phyloP scores from a whole-genome alignment of 83 land plant genomes.

The Diphasiastrum complanatum region DNA sequence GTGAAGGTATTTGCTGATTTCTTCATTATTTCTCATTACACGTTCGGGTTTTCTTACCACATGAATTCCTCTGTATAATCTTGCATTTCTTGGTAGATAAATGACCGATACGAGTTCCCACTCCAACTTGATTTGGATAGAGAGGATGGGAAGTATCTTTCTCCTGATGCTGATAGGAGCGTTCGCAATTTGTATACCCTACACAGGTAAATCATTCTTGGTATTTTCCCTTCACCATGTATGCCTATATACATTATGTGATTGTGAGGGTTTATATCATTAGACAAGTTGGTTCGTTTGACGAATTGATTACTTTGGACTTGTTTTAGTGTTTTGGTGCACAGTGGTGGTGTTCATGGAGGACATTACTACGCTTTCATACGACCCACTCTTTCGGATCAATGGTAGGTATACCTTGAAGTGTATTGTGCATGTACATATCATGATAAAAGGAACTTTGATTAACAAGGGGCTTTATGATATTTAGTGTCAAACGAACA shows the following conservation, averaged over 20 bases:
- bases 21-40: not conserved
- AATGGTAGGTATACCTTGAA: constrained; percentile 70
- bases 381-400: constrained; percentile 65
- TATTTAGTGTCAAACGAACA: too few species aligned
- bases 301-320: too few species aligned
- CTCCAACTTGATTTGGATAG: constrained; percentile 90
- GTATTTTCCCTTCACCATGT: constrained; percentile 10
- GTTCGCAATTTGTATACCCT: constrained; percentile 93
- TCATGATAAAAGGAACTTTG: too few species aligned
- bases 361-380: constrained; percentile 89
- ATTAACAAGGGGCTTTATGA: too few species aligned
- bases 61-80: not conserved
- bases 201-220: constrained; percentile 58
- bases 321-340: constrained; percentile 65
- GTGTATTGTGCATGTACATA: too few species aligned
- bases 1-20: constrained; percentile 58
- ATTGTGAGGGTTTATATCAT: not conserved
- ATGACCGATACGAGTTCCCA: constrained; percentile 98
- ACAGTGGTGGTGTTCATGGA: constrained; percentile 84
- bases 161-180: constrained; percentile 91
- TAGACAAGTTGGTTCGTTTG: not conserved
- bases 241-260: too few species aligned
- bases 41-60: not conserved
- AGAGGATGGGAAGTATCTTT: constrained; percentile 82
- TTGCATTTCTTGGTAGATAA: constrained; percentile 54